Evolutionary conservation across 345 rosid species (phyloP), one percentile per base, ranked within the genome.

Genomic region (Arabidopsis suecica): DNA sequence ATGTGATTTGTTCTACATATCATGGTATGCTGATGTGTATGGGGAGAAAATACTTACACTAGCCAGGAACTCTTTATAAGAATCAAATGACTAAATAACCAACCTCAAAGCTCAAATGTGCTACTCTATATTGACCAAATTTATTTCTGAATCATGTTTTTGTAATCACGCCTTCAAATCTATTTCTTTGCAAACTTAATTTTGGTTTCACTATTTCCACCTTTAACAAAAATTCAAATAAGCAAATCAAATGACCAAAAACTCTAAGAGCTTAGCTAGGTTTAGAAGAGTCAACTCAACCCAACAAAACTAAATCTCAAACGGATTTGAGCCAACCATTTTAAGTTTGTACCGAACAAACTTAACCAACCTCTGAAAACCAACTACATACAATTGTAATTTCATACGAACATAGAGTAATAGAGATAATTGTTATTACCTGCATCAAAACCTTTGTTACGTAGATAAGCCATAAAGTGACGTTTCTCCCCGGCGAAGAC

Each of bases 401-500:
- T 38, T 61, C 36, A 5, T 23, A 13, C 16, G 11, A 34, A 42
- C 22, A 41, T 55, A 12, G 11, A 44, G 34, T 33, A n/a, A 5
- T 18, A 5, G 1, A 20, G 58, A 56, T 7, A 8, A 16, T 41
- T 5, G 42, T 8, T n/a, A 82, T 65, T 53, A 93, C 99, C 97
- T 10, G 97, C 93, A 77, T 92, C 97, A 16, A 86, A 83, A 53
- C 91, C 99, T n/a, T 56, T 78, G 60, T 77, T 75, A 11, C 89
- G 88, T 48, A 92, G 72, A 77, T 25, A 73, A 20, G 81, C 68
- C 96, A 95, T 86, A 48, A 89, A 67, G 18, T 65, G 75, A 1
- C 92, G 88, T 59, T 87, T 76, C 6, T 78, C 86, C n/a, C 73
- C 78, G 1, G 79, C 11, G 5, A 49, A 14, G 42, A 72, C 18